Evolutionary conservation across 345 rosid genomes (phyloP).

Genomic region (Lagerstroemia speciosa): DNA sequence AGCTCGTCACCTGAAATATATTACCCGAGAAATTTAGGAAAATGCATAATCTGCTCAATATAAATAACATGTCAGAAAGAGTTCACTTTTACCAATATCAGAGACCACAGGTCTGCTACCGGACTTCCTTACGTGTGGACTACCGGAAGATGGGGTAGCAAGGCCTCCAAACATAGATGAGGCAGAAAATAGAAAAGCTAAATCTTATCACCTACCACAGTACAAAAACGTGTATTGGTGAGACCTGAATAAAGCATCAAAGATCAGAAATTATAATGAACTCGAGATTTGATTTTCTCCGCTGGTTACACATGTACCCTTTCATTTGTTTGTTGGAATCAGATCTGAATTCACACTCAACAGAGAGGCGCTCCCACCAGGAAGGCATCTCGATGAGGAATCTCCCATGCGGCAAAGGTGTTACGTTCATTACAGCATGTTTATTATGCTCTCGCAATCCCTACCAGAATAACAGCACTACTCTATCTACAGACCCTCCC

Average conservation of each 20-base stretch:
- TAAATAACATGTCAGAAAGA: not conserved
- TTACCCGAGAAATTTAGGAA: conserved; percentile 7
- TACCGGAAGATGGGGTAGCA: conserved; percentile 37
- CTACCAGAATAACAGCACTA: not conserved
- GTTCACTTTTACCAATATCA: conserved; percentile 44
- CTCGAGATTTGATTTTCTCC: not conserved
- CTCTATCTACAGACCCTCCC: not conserved
- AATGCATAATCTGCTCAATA: not conserved
- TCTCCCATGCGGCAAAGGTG: not conserved
- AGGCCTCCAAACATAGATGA: conserved; percentile 69
- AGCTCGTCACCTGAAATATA: conserved; percentile 35
- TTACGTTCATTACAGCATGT: too few relatives aligned
- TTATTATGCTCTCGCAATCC: not conserved
- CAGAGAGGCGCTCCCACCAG: not conserved
- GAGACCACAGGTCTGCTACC: conserved; percentile 58
- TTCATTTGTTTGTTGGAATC: not conserved
- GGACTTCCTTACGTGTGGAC: conserved; percentile 77
- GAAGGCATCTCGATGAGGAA: not conserved
- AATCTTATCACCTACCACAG: not conserved
- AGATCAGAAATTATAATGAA: not conserved
- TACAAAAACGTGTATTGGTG: not conserved
- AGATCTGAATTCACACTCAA: not conserved
- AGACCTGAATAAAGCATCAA: not conserved
- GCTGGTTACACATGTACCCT: not conserved
- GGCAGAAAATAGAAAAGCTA: not conserved